Conservation (phyloP, 2,329 filamentous ascomycete genomes). For the Calonectria pteridis region DNA sequence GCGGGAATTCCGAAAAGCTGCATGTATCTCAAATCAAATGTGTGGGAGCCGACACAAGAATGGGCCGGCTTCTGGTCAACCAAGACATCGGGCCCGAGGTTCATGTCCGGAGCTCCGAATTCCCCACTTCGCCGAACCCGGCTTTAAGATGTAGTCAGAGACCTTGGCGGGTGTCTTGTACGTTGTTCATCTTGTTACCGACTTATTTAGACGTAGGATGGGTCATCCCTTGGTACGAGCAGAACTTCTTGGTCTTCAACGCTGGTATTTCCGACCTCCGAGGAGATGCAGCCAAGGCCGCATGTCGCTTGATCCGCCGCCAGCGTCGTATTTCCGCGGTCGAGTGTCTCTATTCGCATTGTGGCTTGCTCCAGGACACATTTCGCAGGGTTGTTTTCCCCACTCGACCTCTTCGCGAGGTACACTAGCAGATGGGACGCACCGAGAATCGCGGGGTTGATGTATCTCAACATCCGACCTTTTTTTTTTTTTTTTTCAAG, state of each 20-base stretch:
- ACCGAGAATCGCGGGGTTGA: not conserved
- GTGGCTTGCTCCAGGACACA: constrained; percentile 10
- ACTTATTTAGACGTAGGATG: too few species aligned
- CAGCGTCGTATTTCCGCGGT: not conserved
- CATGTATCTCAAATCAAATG: too few species aligned
- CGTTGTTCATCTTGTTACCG: not conserved
- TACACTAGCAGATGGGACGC: not conserved
- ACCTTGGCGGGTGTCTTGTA: not conserved
- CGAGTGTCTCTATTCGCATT: not conserved
- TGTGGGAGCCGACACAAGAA: not conserved
- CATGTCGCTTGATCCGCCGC: not conserved
- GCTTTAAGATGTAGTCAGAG: not conserved
- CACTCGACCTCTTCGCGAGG: not conserved
- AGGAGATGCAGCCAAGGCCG: not conserved
- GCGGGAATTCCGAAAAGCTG: too few species aligned
- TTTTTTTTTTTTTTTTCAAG: not conserved
- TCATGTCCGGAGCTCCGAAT: not conserved
- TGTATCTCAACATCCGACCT: not conserved
- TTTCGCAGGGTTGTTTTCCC: constrained; percentile 6
- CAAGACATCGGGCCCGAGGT: not conserved
- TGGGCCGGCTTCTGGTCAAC: not conserved
- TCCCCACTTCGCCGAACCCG: not conserved
- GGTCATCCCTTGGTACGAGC: too few species aligned
- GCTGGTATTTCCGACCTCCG: not conserved
- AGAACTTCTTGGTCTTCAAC: not conserved